phyloP scores from a whole-genome alignment of 1,139 yeast genomes.

The Lodderomyces parapsilosis region DNA sequence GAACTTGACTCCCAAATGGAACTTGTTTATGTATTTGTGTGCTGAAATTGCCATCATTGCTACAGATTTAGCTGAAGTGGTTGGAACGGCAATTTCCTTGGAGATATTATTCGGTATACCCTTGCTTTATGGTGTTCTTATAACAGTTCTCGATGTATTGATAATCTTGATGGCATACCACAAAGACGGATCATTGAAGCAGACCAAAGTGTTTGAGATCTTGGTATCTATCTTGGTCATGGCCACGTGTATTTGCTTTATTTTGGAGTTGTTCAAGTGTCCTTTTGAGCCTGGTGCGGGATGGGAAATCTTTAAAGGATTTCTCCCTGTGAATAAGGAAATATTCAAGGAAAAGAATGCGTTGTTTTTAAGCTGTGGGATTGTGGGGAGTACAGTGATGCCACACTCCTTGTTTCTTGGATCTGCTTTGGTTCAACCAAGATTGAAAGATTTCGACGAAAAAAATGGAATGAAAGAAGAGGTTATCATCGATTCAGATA shows the following conservation, averaged over 20 bases:
- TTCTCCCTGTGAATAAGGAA: conserved; percentile 50
- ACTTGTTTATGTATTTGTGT: conserved; percentile 55
- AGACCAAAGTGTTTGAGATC: conserved; percentile 64
- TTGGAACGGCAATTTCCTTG: conserved; percentile 75
- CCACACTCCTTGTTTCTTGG: conserved; percentile 78
- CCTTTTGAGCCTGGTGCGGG: conserved; percentile 37
- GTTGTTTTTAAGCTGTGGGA: conserved; percentile 66
- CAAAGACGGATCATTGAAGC: conserved; percentile 67
- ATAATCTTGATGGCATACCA: conserved; percentile 67
- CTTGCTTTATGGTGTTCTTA: conserved; percentile 60
- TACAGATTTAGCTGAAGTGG: conserved; percentile 80
- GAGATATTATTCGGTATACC: conserved; percentile 71
- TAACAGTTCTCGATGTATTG: conserved; percentile 72
- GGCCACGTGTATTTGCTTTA: conserved; percentile 66
- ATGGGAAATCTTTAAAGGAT: conserved; percentile 51
- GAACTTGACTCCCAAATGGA: conserved; percentile 58
- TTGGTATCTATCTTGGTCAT: conserved; percentile 63
- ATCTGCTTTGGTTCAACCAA: conserved; percentile 72
- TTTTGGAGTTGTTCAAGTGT: conserved; percentile 57
- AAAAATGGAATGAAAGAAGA: conserved; percentile 33
- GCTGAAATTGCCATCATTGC: conserved; percentile 79
- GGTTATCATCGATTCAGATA: neutral
- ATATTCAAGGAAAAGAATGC: conserved; percentile 59
- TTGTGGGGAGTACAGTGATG: conserved; percentile 82
- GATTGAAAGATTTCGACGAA: conserved; percentile 64